Evolutionary conservation across 331 rosid genomes (phyloP).

Genomic region (Quercus tomentella): DNA sequence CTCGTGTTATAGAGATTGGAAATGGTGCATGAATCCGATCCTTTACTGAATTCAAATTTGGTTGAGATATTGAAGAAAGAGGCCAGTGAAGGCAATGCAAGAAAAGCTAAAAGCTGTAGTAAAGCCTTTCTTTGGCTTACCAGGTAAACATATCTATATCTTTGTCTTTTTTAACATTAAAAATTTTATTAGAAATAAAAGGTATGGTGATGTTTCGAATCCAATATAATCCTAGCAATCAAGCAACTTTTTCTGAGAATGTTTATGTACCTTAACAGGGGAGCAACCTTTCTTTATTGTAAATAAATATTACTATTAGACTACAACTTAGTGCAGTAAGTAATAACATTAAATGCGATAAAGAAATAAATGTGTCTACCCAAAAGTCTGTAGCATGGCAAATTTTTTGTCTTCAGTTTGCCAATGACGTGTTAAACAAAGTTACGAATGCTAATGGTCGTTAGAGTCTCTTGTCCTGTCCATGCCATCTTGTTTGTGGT

Average conservation of each 20-base stretch:
- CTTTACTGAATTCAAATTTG: constrained; percentile 57
- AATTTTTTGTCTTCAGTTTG: neutral
- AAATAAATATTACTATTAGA: neutral
- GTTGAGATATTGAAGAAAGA: constrained; percentile 76
- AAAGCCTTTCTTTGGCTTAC: constrained; percentile 85
- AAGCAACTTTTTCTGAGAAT: too few species aligned
- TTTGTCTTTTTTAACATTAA: neutral
- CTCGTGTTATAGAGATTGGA: constrained; percentile 62
- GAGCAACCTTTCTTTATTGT: neutral
- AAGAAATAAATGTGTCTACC: neutral
- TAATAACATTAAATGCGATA: neutral
- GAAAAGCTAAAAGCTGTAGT: constrained; percentile 57
- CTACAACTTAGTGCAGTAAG: neutral
- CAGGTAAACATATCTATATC: constrained; percentile 38
- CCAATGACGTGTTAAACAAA: neutral
- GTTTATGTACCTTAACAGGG: too few species aligned
- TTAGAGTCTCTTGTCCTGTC: neutral
- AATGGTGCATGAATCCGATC: constrained; percentile 50
- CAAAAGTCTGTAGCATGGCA: neutral
- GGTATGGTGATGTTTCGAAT: neutral
- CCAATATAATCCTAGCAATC: too few species aligned
- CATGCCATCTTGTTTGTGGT: neutral
- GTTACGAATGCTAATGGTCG: neutral
- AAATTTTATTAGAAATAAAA: neutral
- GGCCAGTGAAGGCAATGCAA: constrained; percentile 46